Evolutionary conservation across 1,139 yeast species (phyloP).

Genomic region (Saccharomyces hybrid): DNA sequence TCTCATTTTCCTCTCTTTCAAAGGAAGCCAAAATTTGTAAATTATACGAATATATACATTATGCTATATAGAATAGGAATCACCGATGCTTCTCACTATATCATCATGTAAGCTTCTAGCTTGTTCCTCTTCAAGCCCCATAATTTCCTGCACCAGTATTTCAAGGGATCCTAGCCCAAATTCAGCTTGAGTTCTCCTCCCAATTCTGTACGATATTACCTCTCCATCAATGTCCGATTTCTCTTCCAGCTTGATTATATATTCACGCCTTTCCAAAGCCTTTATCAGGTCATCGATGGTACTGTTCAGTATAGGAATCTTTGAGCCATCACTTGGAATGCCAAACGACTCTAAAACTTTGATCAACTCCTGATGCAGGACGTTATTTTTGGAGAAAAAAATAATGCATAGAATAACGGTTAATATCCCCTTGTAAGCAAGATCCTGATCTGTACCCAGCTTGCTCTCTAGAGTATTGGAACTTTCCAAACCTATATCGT

Average conservation of each 20-base stretch:
- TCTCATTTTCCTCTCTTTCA: background rate
- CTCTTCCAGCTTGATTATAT: conserved; percentile 18
- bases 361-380: conserved; percentile 23
- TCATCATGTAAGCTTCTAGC: conserved; percentile 13
- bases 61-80: conserved; percentile 15
- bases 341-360: conserved; percentile 22
- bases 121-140: conserved; percentile 18
- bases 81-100: conserved; percentile 21
- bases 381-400: conserved; percentile 25
- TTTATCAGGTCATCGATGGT: conserved; percentile 22
- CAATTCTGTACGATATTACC: conserved; percentile 20
- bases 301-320: conserved; percentile 22
- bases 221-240: conserved; percentile 20
- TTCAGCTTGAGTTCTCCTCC: conserved; percentile 26
- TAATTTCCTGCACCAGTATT: conserved; percentile 16
- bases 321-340: conserved; percentile 23
- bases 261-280: conserved; percentile 20
- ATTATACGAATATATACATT: background rate
- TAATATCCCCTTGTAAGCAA: conserved; percentile 22
- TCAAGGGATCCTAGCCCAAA: conserved; percentile 21
- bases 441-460: conserved; percentile 13
- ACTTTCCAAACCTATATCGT: conserved; percentile 11
- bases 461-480: conserved; percentile 11
- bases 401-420: conserved; percentile 19
- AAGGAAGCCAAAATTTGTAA: too few relatives aligned